phyloP scores from a whole-genome alignment of 2,329 filamentous ascomycete species.

The Aureobasidium pullulans region DNA sequence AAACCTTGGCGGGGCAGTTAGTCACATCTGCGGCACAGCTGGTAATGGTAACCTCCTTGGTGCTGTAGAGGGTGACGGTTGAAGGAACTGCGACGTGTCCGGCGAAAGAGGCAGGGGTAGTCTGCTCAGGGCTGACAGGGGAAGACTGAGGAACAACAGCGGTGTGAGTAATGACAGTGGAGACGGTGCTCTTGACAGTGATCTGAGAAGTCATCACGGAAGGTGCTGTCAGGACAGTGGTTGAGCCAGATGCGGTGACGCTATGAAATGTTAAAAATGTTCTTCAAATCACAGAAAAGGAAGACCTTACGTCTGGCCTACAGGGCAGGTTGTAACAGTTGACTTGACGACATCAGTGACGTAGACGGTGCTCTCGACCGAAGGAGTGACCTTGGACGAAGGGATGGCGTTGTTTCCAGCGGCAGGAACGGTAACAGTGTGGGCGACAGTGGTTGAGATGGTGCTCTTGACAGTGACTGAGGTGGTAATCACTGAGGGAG shows the following conservation, averaged over 20 bases:
- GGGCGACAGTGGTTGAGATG: neutral
- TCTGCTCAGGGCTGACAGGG: neutral
- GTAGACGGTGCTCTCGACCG: conserved; percentile 8
- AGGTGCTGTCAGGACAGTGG: conserved; percentile 22
- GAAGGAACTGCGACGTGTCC: neutral
- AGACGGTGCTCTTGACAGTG: conserved; percentile 30
- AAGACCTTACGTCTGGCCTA: conserved; percentile 8
- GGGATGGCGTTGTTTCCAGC: conserved; percentile 3
- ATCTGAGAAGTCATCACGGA: conserved; percentile 1
- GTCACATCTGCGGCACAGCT: conserved; percentile 13
- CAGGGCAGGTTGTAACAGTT: conserved; percentile 31
- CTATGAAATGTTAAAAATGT: conserved; percentile 21
- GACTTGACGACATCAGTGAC: conserved; percentile 19
- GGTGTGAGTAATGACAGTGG: neutral
- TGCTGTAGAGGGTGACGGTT: conserved; percentile 17
- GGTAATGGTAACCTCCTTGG: conserved; percentile 13
- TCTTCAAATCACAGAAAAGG: neutral
- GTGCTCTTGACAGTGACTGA: neutral
- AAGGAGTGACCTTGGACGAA: neutral
- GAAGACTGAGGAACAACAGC: neutral
- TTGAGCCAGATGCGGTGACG: conserved; percentile 24
- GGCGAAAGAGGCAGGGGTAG: neutral
- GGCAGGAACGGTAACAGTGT: conserved; percentile 4
- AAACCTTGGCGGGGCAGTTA: conserved; percentile 4
- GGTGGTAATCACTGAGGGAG: conserved; percentile 5